Evolutionary conservation across 2,329 filamentous ascomycete genomes (phyloP).

Genomic region (Leptographium procerum): DNA sequence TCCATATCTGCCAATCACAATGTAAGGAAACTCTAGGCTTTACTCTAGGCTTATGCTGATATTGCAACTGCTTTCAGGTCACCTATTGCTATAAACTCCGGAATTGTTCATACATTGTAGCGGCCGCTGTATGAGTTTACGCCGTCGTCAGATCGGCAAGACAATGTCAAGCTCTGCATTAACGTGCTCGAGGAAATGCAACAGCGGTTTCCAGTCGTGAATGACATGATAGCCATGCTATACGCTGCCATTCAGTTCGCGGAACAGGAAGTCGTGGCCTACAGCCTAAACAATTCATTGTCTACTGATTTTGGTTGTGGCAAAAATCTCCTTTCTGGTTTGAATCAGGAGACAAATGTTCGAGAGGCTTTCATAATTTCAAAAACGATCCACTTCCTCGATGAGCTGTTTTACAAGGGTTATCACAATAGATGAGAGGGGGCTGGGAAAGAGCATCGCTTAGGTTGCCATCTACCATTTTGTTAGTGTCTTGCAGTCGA

Average conservation of each 20-base stretch:
- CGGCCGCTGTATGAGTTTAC: not conserved
- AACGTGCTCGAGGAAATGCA: slow-evolving; percentile 1
- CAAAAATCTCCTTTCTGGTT: not conserved
- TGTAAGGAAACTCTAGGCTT: not conserved
- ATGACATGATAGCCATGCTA: not conserved
- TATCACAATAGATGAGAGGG: not conserved
- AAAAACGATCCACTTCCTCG: not conserved
- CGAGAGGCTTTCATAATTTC: not conserved
- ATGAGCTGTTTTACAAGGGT: not conserved
- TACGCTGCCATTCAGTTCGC: not conserved
- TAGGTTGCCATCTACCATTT: no score
- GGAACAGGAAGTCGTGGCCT: not conserved
- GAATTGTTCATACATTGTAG: not conserved
- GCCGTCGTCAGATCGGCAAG: not conserved
- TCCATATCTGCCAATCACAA: not conserved
- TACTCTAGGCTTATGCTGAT: not conserved
- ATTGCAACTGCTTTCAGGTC: not conserved
- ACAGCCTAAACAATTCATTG: not conserved
- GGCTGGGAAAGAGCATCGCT: no score
- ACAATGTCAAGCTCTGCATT: not conserved
- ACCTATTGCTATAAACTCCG: not conserved
- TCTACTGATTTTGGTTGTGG: not conserved
- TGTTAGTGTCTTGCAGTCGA: no score
- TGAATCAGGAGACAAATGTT: not conserved
- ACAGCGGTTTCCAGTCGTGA: not conserved